phyloP scores from a whole-genome alignment of 2,329 filamentous ascomycete species.

The Alternaria viburni region DNA sequence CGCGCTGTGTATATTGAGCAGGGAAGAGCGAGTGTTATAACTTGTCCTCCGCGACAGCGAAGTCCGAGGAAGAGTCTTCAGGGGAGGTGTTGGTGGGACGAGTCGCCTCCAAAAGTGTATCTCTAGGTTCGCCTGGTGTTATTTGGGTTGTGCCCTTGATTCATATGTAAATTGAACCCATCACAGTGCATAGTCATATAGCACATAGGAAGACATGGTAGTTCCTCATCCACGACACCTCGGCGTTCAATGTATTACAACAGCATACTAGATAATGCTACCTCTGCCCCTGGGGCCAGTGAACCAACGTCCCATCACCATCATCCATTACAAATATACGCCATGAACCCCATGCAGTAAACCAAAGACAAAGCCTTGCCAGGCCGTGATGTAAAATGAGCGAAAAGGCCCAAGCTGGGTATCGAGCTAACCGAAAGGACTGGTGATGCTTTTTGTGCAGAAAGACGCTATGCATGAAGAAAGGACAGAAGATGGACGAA shows the following conservation, averaged over 20 bases:
- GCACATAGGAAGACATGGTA: neutral
- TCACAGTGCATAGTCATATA: neutral
- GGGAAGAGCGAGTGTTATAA: neutral
- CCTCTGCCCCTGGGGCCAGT: neutral
- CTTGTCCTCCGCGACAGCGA: neutral
- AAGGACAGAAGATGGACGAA: constrained; percentile 8
- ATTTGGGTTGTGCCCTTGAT: neutral
- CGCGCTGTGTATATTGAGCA: neutral
- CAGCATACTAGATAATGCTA: neutral
- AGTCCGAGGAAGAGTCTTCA: neutral
- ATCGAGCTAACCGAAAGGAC: constrained; percentile 13
- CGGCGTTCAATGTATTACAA: constrained; percentile 2
- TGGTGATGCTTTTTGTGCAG: constrained; percentile 2
- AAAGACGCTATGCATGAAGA: constrained; percentile 21
- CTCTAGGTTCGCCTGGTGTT: neutral
- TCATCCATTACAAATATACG: neutral
- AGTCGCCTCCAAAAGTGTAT: neutral
- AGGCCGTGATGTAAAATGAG: constrained; percentile 12
- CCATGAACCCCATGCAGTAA: constrained; percentile 1
- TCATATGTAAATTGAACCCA: neutral
- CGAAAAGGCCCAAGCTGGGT: constrained; percentile 15
- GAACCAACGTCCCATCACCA: neutral
- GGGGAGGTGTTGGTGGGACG: neutral
- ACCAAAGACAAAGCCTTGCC: constrained; percentile 1
- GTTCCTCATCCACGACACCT: neutral